Base-by-base conservation (phyloP, 495 filamentous ascomycete genomes). In the Parathielavia hyrcaniae region DNA sequence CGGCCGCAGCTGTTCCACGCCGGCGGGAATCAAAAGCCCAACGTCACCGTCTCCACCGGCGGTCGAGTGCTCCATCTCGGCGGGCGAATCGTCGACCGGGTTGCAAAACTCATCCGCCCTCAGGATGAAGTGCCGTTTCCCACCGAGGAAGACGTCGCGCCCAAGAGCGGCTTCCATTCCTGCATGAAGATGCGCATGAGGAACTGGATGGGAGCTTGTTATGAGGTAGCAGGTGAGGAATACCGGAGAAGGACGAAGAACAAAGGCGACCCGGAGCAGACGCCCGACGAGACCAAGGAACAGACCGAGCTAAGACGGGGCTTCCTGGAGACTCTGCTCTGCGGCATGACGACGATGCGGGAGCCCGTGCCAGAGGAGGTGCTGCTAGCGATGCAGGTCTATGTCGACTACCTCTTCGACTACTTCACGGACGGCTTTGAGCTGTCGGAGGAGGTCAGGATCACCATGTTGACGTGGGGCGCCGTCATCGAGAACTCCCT, bases 1-100 rank as follows among this genome's bases (percentile, higher is more conserved):
- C 55, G 61, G 7, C 57, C 63, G n/a, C 63, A 67, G 47, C 57
- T 61, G 19, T 64, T 60, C 19, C 64, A 55, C 14, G 56, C 67
- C 23, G 67, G 67, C 12, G 57, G 57, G 2, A 26, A 51, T 17
- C 43, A 6, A 11, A 20, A 13, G 12, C 50, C 50, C 22, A 60
- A 55, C 23, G 38, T 60, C 0, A 56, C 53, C 49, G 34, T 64
- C 40, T 67, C 67, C 10, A 34, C 59, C 14, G 57, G 66, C 32
- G 38, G 52, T 20, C 30, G 17, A 4, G 45, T 61, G 5, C 53
- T 69, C 17, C 36, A 49, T 36, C 39, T 66, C 9, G 45, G 59
- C 19, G 64, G 67, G 16, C 49, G 61, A 13, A n/a, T 61, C 26
- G 57, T 69, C 35, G 64, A 69, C 30, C 54, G 22, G 2, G 50